Percentiles rank a stretch among this genome's conserved stretches.
phyloP scores from a whole-genome alignment of 306 rosid species.

The Alnus rubra region DNA sequence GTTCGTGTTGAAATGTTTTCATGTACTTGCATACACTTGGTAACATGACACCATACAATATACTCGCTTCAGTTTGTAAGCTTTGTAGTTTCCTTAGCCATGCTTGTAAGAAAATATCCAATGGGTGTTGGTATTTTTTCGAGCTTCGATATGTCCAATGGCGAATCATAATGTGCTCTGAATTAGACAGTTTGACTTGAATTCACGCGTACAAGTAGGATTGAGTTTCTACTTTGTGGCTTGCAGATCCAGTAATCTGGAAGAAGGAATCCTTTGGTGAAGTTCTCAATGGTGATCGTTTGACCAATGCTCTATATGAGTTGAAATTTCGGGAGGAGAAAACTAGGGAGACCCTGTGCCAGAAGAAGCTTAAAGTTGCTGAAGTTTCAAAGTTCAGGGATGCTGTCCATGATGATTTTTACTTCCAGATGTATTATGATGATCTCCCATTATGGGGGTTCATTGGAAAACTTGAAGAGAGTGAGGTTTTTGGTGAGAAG shows the following conservation, averaged over 20 bases:
- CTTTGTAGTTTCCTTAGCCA: background rate
- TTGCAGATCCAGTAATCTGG: constrained; percentile 64
- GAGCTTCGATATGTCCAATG: background rate
- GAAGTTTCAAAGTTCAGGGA: constrained; percentile 58
- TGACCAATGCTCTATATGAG: constrained; percentile 56
- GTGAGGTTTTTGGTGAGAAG: constrained; percentile 41
- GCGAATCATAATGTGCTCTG: background rate
- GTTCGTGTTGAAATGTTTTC: too few relatives aligned
- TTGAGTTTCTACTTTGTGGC: constrained; percentile 16
- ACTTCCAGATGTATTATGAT: constrained; percentile 87
- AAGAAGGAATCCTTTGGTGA: constrained; percentile 88
- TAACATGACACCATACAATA: background rate
- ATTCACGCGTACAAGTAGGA: background rate
- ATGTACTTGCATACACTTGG: too few relatives aligned
- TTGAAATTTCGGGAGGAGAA: constrained; percentile 61
- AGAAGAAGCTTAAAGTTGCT: constrained; percentile 55
- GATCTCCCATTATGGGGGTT: constrained; percentile 92
- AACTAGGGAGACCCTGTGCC: constrained; percentile 48
- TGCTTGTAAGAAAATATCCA: background rate
- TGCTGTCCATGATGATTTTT: constrained; percentile 66
- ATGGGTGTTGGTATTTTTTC: background rate
- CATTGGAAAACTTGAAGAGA: constrained; percentile 71
- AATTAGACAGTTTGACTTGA: background rate
- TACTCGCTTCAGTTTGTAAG: background rate
- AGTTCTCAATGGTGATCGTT: constrained; percentile 80